phyloP scores from a whole-genome alignment of 257 asterid genomes.

The Primulina tabacum region DNA sequence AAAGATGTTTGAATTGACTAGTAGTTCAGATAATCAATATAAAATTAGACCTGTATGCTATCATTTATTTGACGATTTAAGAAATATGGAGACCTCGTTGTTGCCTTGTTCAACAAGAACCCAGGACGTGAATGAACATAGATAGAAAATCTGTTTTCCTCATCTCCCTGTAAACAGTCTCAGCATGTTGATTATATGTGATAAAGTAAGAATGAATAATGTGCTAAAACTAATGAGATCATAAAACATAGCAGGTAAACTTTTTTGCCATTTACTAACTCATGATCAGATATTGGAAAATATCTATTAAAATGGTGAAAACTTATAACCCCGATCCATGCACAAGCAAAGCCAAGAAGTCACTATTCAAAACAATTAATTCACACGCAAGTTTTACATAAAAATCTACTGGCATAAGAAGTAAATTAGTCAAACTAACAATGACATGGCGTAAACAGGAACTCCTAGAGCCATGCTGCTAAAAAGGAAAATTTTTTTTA shows the following conservation, averaged over 20 bases:
- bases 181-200: not conserved
- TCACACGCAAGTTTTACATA: conserved; percentile 17
- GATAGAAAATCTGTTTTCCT: conserved; percentile 68
- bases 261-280: too few relatives aligned
- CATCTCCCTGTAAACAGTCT: conserved; percentile 63
- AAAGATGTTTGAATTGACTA: not conserved
- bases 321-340: too few relatives aligned
- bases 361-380: not conserved
- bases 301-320: not conserved
- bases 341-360: not conserved
- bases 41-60: conserved; percentile 76
- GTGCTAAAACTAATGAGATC: conserved; percentile 6
- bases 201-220: too few relatives aligned
- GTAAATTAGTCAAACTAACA: conserved; percentile 20
- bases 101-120: conserved; percentile 64
- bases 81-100: conserved; percentile 76
- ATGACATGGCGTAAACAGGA: not conserved
- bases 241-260: conserved; percentile 9
- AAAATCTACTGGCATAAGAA: not conserved
- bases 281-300: too few relatives aligned
- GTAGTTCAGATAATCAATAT: conserved; percentile 12
- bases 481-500: conserved; percentile 5
- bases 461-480: not conserved
- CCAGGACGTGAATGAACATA: conserved; percentile 96
- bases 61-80: conserved; percentile 76